Evolutionary conservation across 306 rosid species (phyloP), one percentile per base, ranked within the genome.

Genomic region (Ormosia emarginata): DNA sequence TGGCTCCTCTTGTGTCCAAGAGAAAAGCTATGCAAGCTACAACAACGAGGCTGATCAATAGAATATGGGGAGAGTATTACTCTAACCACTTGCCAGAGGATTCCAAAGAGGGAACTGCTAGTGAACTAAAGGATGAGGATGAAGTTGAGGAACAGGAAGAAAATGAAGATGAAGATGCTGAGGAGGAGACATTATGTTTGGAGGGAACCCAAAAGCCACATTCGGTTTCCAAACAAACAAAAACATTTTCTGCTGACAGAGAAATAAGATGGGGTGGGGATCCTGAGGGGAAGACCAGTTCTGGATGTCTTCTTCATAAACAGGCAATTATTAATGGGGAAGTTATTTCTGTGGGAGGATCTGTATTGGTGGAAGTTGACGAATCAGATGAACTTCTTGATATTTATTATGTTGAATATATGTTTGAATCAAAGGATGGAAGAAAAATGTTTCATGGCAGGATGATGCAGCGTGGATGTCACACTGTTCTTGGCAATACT

Each of bases 21-120:
- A 89, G 89, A 79, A 92, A 92, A 83, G 94, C 93, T 43, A 95
- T 95, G 99, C 91, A 91, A 82, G 99, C 99, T 24, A 93, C 98
- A 6, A 90, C 99, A 37, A 95, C 99, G 5, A 90, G 70, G 81
- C 81, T 93, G 81, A 92, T 95, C 73, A 95, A 92, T 77, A 91
- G 91, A 78, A 90, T 95, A 36, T 95, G 99, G 99, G 96, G 96
- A 33, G 99, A 93, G 78, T 95, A 89, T 82, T 95, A 95, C 88
- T 91, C 97, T 63, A 90, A 90, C 68, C 92, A 90, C 81, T 76
- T 75, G 77, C 96, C 96, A 10, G 97, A 92, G 66, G 91, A 89
- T 63, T 74, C 74, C 12, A 87, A 77, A 39, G 94, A 81, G 33
- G 96, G 49, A 47, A 63, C 79, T 79, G 17, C 30, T 24, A 61